Evolutionary conservation across 495 filamentous ascomycete genomes (phyloP), one percentile per base, ranked within the genome.

Genomic region (Lasiosphaeris hirsuta): DNA sequence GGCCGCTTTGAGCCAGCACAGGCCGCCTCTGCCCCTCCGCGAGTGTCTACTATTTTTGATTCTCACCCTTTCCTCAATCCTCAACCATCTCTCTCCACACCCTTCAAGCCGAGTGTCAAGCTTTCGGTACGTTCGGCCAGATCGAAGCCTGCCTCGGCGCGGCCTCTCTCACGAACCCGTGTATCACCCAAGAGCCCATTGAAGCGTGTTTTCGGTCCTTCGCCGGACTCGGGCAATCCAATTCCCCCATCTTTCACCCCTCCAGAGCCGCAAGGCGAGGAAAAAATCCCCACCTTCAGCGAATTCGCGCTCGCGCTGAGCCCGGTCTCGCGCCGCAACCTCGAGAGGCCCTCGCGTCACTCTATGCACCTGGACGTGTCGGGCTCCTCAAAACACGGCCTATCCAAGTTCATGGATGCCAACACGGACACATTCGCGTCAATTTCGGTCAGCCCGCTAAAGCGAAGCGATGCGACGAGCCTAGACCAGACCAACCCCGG

Each of bases 381-480:
- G 53, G 75, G 76, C 51, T 69, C 82, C 57, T 70, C 82, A 51
- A 66, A 81, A 67, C 58, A 74, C 62, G 52, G 72, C 56, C 45
- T 82, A 52, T 67, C 76, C n/a, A 76, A 74, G 61, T 69, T 80
- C 40, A 57, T 73, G 19, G 78, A 79, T 35, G 59, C 58, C 4
- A 68, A 61, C 14, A 69, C 40, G 51, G 73, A 74, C 9, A 37
- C 70, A 1, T 51, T 75, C 10, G 73, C 79, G 35, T 74, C 85
- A 13, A 70, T 79, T 15, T 84, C 87, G 45, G 85, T 87, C 33
- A 97, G 93, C 67, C 94, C 94, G 0, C 73, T 98, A 43, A 97
- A 97, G 74, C 84, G 95, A 47, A 95, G 85, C 63, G 94, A 98
- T 70, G 87, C 88, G 6, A 86, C 96, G 88, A 89, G 89, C 64